phyloP scores from a whole-genome alignment of 106 monocot species.

The Xerophyta viscosa region DNA sequence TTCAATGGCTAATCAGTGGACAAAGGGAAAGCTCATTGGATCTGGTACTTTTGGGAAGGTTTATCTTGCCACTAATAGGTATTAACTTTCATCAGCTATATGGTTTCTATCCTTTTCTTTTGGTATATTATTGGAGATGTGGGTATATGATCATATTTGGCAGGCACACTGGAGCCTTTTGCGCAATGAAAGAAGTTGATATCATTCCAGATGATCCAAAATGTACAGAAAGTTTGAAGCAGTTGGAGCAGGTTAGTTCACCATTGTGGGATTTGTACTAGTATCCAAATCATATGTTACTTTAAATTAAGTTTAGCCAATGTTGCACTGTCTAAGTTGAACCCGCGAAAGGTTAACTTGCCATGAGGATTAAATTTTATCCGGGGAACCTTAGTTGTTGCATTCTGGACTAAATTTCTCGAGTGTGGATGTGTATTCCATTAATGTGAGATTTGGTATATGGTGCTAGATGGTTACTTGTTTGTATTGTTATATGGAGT shows the following conservation, averaged over 20 bases:
- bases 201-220: conserved; percentile 81
- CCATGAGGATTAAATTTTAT: too few species aligned
- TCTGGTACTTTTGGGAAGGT: conserved; percentile 96
- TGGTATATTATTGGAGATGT: conserved; percentile 3
- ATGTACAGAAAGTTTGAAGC: conserved; percentile 76
- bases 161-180: conserved; percentile 79
- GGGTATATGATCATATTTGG: conserved; percentile 1
- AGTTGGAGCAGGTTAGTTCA: conserved; percentile 79
- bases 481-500: too few species aligned
- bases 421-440: too few species aligned
- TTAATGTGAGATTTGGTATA: too few species aligned
- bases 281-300: conserved; percentile 3
- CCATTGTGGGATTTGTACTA: too few species aligned
- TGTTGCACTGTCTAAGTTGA: too few species aligned
- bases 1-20: conserved; percentile 61
- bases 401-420: too few species aligned
- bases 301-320: background rate
- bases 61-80: conserved; percentile 77
- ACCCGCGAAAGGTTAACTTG: too few species aligned
- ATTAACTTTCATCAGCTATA: background rate
- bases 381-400: too few species aligned
- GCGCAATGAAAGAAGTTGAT: conserved; percentile 99
- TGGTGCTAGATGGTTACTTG: too few species aligned
- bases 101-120: background rate
- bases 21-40: conserved; percentile 80